Evolutionary conservation across 2,329 filamentous ascomycete genomes (phyloP).

Genomic region (Westerdykella sp.): DNA sequence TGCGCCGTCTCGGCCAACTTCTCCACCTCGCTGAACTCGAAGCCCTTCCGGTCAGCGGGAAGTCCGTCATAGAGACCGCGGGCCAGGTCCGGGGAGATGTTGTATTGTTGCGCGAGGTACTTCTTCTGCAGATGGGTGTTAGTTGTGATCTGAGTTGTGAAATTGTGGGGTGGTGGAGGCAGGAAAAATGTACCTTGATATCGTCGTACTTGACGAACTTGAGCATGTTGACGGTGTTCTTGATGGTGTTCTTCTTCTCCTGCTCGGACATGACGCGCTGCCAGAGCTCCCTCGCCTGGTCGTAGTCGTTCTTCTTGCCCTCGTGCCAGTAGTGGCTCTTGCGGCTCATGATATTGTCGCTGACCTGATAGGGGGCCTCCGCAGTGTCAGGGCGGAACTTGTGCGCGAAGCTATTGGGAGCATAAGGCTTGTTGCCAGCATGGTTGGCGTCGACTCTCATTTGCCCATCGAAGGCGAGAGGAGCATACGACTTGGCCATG

Average conservation of each 20-base stretch:
- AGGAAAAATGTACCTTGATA: constrained; percentile 34
- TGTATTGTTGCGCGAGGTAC: constrained; percentile 49
- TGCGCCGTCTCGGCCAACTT: constrained; percentile 42
- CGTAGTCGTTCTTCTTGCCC: constrained; percentile 48
- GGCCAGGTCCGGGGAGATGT: constrained; percentile 45
- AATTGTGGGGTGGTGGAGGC: background rate
- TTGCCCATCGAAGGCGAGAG: constrained; percentile 46
- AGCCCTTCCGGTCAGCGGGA: constrained; percentile 35
- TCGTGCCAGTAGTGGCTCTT: constrained; percentile 53
- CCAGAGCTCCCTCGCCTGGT: constrained; percentile 48
- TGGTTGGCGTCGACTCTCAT: constrained; percentile 46
- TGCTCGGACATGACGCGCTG: constrained; percentile 43
- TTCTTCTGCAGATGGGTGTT: constrained; percentile 31
- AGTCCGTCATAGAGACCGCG: constrained; percentile 44
- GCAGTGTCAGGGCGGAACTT: constrained; percentile 49
- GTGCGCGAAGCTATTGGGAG: constrained; percentile 47
- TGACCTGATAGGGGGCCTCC: constrained; percentile 46
- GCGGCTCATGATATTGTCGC: constrained; percentile 46
- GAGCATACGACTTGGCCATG: constrained; percentile 43
- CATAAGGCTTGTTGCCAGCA: constrained; percentile 47
- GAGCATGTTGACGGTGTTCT: constrained; percentile 46
- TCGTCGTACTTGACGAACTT: constrained; percentile 39
- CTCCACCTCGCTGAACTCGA: constrained; percentile 44
- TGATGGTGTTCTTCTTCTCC: constrained; percentile 42
- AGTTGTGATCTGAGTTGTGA: background rate